phyloP scores from a whole-genome alignment of 495 filamentous ascomycete species.

The Annulohypoxylon bovei region DNA sequence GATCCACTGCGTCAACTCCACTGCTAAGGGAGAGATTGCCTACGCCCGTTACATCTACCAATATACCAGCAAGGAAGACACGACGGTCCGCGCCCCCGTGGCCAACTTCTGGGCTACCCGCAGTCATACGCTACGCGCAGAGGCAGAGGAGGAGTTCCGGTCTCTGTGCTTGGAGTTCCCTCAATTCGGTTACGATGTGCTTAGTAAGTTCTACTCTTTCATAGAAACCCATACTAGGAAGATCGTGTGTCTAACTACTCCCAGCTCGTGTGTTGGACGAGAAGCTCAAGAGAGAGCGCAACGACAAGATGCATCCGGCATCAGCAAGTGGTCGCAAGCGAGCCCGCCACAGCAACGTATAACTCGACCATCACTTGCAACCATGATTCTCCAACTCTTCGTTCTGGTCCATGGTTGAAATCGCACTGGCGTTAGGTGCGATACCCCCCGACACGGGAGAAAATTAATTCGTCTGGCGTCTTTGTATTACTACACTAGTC shows the following conservation, averaged over 20 bases:
- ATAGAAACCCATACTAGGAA: neutral
- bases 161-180: slow-evolving; percentile 87
- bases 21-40: slow-evolving; percentile 84
- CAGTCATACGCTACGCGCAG: slow-evolving; percentile 80
- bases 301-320: slow-evolving; percentile 62
- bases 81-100: slow-evolving; percentile 79
- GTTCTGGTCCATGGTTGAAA: neutral
- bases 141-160: slow-evolving; percentile 84
- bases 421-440: neutral
- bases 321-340: slow-evolving; percentile 61
- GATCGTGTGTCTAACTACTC: slow-evolving; percentile 22
- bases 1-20: slow-evolving; percentile 87
- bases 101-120: slow-evolving; percentile 90
- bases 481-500: slow-evolving; percentile 4
- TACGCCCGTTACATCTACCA: slow-evolving; percentile 93
- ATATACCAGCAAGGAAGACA: slow-evolving; percentile 74
- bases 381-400: neutral
- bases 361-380: neutral
- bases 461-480: neutral
- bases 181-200: slow-evolving; percentile 91
- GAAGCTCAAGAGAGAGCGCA: slow-evolving; percentile 65
- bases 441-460: neutral
- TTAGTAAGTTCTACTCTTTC: slow-evolving; percentile 58
- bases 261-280: slow-evolving; percentile 67
- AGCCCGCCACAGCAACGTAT: slow-evolving; percentile 56